Conservation (phyloP, 495 filamentous ascomycete genomes). For the Staphylotrichum longicolle region DNA sequence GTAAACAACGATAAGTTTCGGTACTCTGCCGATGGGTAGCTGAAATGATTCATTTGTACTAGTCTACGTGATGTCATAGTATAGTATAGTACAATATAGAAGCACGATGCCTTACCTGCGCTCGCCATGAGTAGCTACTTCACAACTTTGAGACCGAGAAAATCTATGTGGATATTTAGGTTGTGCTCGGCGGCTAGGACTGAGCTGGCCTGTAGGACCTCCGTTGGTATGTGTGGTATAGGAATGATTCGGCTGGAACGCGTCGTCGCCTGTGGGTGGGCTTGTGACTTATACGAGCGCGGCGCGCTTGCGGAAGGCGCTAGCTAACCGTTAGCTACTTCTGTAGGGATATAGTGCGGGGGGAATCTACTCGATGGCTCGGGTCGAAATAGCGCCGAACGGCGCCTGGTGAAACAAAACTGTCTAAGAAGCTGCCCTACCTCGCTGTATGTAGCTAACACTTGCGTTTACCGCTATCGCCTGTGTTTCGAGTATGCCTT, state of each 20-base stretch:
- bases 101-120: too few species aligned
- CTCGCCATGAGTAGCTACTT: too few species aligned
- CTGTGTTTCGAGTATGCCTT: slow-evolving; percentile 3
- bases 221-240: not conserved
- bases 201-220: slow-evolving; percentile 14
- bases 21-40: too few species aligned
- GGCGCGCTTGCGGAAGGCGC: not conserved
- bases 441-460: not conserved
- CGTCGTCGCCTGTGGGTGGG: slow-evolving; percentile 1
- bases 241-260: slow-evolving; percentile 15
- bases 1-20: too few species aligned
- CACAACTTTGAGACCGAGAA: too few species aligned
- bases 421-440: not conserved
- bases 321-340: slow-evolving; percentile 8
- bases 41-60: too few species aligned
- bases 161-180: too few species aligned
- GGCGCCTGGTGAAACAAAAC: slow-evolving; percentile 1
- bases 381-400: slow-evolving; percentile 1
- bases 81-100: too few species aligned
- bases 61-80: too few species aligned
- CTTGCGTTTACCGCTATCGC: slow-evolving; percentile 7
- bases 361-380: not conserved
- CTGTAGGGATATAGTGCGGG: slow-evolving; percentile 1
- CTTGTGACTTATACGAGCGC: not conserved
- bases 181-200: slow-evolving; percentile 6